phyloP scores from a whole-genome alignment of 108 stramenopile species.

The Fragilaria radians region DNA sequence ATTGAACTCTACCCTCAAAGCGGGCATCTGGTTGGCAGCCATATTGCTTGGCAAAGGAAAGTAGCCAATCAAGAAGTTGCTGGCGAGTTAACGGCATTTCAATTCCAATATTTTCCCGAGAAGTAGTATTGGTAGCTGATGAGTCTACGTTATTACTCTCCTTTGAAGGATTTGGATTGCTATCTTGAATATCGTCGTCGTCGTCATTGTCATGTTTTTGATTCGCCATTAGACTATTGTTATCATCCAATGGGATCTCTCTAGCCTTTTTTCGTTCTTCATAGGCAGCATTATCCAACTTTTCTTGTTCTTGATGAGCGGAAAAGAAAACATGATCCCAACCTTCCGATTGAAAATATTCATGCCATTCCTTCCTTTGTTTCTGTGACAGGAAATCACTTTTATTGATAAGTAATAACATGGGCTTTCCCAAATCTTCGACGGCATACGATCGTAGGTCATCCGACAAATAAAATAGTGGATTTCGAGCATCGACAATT shows the following conservation, averaged over 20 bases:
- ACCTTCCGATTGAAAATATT: slow-evolving; percentile 70
- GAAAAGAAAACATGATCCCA: slow-evolving; percentile 91
- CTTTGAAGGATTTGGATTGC: neutral
- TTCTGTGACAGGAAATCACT: slow-evolving; percentile 85
- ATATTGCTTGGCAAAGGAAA: slow-evolving; percentile 55
- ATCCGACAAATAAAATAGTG: slow-evolving; percentile 88
- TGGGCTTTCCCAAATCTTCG: slow-evolving; percentile 73
- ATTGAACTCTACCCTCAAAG: slow-evolving; percentile 63
- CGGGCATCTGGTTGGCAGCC: slow-evolving; percentile 45
- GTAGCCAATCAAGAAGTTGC: slow-evolving; percentile 60
- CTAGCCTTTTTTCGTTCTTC: slow-evolving; percentile 15
- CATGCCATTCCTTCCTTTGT: slow-evolving; percentile 86
- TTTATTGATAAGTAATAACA: slow-evolving; percentile 95
- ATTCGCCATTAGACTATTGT: slow-evolving; percentile 5
- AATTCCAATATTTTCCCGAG: slow-evolving; percentile 23
- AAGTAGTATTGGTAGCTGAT: neutral
- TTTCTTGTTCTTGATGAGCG: slow-evolving; percentile 85
- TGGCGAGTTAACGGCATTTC: slow-evolving; percentile 56
- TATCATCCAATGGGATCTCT: slow-evolving; percentile 8
- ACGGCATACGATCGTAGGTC: slow-evolving; percentile 87
- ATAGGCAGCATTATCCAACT: slow-evolving; percentile 61
- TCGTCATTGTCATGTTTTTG: neutral
- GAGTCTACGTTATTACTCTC: neutral
- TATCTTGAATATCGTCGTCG: slow-evolving; percentile 11
- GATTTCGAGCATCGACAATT: slow-evolving; percentile 97